Evolutionary conservation across 805 yeast species (phyloP).

Genomic region (Phaffomyces opuntiae): DNA sequence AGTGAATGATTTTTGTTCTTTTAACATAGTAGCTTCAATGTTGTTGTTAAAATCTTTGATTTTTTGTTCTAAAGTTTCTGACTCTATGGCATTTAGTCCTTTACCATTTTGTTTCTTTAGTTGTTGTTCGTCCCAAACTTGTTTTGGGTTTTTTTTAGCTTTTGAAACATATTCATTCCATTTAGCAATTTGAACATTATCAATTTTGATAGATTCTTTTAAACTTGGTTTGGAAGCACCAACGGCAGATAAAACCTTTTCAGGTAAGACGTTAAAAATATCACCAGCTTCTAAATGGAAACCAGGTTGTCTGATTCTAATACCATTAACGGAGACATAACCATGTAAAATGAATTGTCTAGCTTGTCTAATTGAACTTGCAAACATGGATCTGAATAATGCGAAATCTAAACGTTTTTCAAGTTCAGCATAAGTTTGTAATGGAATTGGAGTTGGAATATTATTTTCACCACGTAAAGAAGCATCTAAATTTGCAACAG

Average conservation of each 20-base stretch:
- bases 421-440: conserved; percentile 83
- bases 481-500: conserved; percentile 86
- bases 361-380: conserved; percentile 90
- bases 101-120: conserved; percentile 28
- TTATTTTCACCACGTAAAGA: conserved; percentile 54
- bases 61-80: conserved; percentile 11
- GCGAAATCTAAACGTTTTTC: conserved; percentile 91
- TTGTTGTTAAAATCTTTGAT: conserved; percentile 12
- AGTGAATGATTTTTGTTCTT: conserved; percentile 16
- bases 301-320: conserved; percentile 69
- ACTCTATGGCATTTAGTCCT: conserved; percentile 14
- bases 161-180: conserved; percentile 70
- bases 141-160: conserved; percentile 41
- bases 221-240: conserved; percentile 81
- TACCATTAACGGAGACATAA: conserved; percentile 80
- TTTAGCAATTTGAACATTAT: conserved; percentile 59
- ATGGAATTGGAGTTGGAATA: conserved; percentile 67
- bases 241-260: conserved; percentile 74
- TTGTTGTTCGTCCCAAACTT: conserved; percentile 29
- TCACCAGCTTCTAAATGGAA: conserved; percentile 80
- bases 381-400: conserved; percentile 85
- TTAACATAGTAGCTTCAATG: conserved; percentile 17
- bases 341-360: conserved; percentile 80
- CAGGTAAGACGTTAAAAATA: conserved; percentile 78
- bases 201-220: conserved; percentile 58